Conservation (phyloP, 306 rosid genomes). For the Oxytropis ochrocephala region DNA sequence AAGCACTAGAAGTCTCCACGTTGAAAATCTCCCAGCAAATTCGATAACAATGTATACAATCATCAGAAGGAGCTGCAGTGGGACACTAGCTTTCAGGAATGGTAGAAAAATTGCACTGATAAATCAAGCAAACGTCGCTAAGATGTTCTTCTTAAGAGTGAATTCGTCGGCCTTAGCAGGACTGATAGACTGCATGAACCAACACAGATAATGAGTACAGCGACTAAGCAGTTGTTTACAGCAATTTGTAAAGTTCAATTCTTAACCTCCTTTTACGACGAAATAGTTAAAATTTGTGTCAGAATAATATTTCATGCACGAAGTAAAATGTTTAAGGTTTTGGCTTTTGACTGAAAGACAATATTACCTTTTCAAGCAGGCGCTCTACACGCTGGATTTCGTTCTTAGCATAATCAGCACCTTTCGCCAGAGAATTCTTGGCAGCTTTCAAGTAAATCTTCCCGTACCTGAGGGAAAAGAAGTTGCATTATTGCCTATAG, state of each 20-base stretch:
- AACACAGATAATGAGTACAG: background rate
- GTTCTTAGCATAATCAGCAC: constrained; percentile 77
- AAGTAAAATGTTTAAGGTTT: background rate
- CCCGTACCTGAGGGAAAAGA: constrained; percentile 43
- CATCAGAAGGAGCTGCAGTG: background rate
- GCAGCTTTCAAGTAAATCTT: constrained; percentile 86
- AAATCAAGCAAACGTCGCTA: constrained; percentile 45
- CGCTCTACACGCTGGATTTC: constrained; percentile 83
- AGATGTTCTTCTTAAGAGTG: constrained; percentile 73
- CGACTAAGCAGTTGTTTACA: background rate
- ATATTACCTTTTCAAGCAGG: constrained; percentile 73
- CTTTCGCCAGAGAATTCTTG: constrained; percentile 62
- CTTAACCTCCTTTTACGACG: background rate
- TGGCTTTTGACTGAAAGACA: background rate
- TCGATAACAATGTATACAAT: background rate
- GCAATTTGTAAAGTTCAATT: background rate
- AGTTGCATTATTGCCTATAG: background rate
- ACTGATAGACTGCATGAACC: constrained; percentile 66
- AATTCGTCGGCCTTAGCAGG: constrained; percentile 86
- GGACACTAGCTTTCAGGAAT: background rate
- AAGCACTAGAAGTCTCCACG: constrained; percentile 2
- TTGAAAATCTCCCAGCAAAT: background rate
- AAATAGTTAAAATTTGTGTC: background rate
- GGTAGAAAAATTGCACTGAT: background rate
- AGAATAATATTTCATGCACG: background rate